Evolutionary conservation across 495 filamentous ascomycete species (phyloP), one percentile per base, ranked within the genome.

Genomic region (Hypoxylon fuscum): DNA sequence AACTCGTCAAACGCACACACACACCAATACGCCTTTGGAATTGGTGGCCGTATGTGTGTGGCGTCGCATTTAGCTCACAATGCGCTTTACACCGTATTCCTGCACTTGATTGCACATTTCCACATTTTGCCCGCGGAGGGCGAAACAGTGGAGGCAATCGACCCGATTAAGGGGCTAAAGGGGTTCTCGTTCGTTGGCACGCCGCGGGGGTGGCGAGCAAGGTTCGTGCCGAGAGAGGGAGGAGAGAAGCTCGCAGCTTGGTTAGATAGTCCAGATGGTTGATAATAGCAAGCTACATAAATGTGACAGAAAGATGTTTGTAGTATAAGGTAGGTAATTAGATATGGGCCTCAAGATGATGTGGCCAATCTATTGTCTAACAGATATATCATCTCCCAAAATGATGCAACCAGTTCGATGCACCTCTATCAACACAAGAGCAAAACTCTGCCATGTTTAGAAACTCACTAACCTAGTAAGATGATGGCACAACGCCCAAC

Each of bases 11-110:
- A 79, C 25, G 62, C 72, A 12, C 84, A 88, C 31, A 75, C 81
- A 0, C 87, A 88, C 1, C 88, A 90, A 64, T 91, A 88, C 62
- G 87, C 77, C 17, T 90, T 89, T 64, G 88, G 88, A 7, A 87
- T 88, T 1, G 87, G 87, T 1, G 83, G 81, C n/a, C 79, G 87
- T 21, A 89, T 89, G 86, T 90, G 87, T 71, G 85, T 83, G n/a
- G 87, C 87, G n/a, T 85, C 81, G 1, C 86, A 89, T 50, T 74
- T 90, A 2, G 87, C 85, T 2, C 89, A 89, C 65, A 80, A 87
- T 0, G 87, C 88, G 67, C 76, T 90, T 9, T 90, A 84, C 70
- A 88, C 85, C 3, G 87, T 87, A 0, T 90, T 88, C 61, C 66
- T 90, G 23, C 77, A 88, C n/a, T 72, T 91, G 18, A 86, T 91